Conservation (phyloP, 768 basidiomycete species). For the Pulveroboletus sp. region DNA sequence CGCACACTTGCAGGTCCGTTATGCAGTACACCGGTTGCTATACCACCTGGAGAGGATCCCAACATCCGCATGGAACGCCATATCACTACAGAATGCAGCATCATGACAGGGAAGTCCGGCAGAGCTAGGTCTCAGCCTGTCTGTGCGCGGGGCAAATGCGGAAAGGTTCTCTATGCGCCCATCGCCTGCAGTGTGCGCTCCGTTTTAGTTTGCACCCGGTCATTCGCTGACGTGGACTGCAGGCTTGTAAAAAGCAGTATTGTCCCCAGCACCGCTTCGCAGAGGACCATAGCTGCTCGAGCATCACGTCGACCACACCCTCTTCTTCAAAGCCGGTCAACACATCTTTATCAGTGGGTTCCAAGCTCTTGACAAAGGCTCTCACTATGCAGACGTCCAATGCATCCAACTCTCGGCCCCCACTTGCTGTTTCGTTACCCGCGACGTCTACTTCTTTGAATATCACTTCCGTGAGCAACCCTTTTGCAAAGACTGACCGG, state of each 20-base stretch:
- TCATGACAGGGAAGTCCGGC: conserved; percentile 61
- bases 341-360: not conserved
- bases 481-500: conserved; percentile 57
- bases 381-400: conserved; percentile 5
- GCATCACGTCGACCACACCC: conserved; percentile 8
- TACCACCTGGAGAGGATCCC: conserved; percentile 76
- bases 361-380: conserved; percentile 7
- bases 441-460: conserved; percentile 12
- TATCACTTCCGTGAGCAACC: conserved; percentile 26
- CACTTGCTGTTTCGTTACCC: conserved; percentile 6
- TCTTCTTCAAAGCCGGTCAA: conserved; percentile 15
- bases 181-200: conserved; percentile 70
- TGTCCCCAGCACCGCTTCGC: conserved; percentile 82
- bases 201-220: not conserved
- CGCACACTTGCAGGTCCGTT: conserved; percentile 56
- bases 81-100: conserved; percentile 61
- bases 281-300: conserved; percentile 59
- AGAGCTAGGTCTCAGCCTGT: conserved; percentile 47
- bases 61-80: conserved; percentile 81
- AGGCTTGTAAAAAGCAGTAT: conserved; percentile 73
- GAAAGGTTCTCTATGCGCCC: conserved; percentile 71
- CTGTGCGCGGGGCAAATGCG: conserved; percentile 62
- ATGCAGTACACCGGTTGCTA: conserved; percentile 71
- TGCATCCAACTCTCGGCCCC: conserved; percentile 1
- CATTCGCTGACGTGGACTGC: not conserved